Evolutionary conservation across 352 stramenopile species (phyloP).

Genomic region (Phytophthora citricola): DNA sequence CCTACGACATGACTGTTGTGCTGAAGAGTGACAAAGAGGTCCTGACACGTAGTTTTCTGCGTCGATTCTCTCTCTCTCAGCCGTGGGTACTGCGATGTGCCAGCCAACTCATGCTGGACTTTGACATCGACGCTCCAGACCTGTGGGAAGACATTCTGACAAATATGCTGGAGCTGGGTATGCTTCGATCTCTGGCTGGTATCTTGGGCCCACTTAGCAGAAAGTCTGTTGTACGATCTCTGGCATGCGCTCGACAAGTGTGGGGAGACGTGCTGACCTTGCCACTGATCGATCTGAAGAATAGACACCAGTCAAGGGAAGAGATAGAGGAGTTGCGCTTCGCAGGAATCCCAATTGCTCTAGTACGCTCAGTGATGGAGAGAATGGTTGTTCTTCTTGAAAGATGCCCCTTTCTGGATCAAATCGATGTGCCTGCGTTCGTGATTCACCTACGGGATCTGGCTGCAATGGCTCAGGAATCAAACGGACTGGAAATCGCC

Average conservation of each 20-base stretch:
- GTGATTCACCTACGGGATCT: slow-evolving; percentile 59
- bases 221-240: slow-evolving; percentile 42
- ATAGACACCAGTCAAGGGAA: slow-evolving; percentile 7
- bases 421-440: slow-evolving; percentile 57
- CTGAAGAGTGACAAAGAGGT: slow-evolving; percentile 57
- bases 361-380: slow-evolving; percentile 33
- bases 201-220: slow-evolving; percentile 46
- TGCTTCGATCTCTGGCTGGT: slow-evolving; percentile 53
- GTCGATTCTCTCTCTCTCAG: slow-evolving; percentile 34
- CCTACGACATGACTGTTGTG: slow-evolving; percentile 49
- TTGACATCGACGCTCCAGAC: slow-evolving; percentile 44
- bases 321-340: slow-evolving; percentile 19
- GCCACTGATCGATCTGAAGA: slow-evolving; percentile 23
- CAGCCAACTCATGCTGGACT: slow-evolving; percentile 60
- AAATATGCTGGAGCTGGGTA: slow-evolving; percentile 50
- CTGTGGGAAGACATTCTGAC: slow-evolving; percentile 60
- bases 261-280: slow-evolving; percentile 52
- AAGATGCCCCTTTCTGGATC: slow-evolving; percentile 66
- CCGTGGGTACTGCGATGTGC: slow-evolving; percentile 49
- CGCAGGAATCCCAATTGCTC: slow-evolving; percentile 22
- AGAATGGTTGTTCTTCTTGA: slow-evolving; percentile 52
- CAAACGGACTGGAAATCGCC: slow-evolving; percentile 17
- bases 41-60: slow-evolving; percentile 51
- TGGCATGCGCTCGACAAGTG: slow-evolving; percentile 37
- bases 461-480: slow-evolving; percentile 28